Evolutionary conservation across 257 asterid species (phyloP), one percentile per base, ranked within the genome.

Genomic region (Solanum commersonii): DNA sequence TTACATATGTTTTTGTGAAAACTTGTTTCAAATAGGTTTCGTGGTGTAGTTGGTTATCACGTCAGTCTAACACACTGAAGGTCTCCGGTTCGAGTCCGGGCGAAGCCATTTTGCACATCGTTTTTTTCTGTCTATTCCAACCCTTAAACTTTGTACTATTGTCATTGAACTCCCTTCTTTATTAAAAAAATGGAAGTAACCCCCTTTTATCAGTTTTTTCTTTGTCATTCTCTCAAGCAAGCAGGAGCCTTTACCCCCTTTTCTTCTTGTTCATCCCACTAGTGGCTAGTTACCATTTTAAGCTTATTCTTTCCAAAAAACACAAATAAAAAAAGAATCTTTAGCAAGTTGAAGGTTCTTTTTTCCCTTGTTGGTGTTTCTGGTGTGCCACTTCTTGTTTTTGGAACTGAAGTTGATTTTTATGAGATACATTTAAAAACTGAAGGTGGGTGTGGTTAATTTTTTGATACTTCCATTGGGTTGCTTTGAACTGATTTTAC

Each of bases 11-110:
- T 40, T 10, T 40, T 67, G 35, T 27, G 34, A 10, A 11, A 65
- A 11, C 18, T 25, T 2, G 2, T 3, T 3, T 1, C 38, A 15
- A 8, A 42, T 2, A 1, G 95, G 95, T 93, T 72, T 94, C 95
- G 95, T 93, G 95, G 95, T 94, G 96, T 94, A 94, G 98, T 93
- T 94, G 96, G 98, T 94, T 95, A 95, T 94, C 95, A 94, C 93
- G 96, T 94, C 96, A 92, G 94, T 94, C 96, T 92, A 95, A 95
- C 96, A 93, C 97, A 92, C 98, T 93, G 96, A 94, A 95, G 94
- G 98, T 95, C 96, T 94, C 96, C 96, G 96, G 94, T 93, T 94
- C 96, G 92, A 94, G 78, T 52, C 95, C 96, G 94, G 95, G 95
- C 96, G 93, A 93, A 76, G 98, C 94, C 96, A 92, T 2, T 6